Conservation (phyloP, 345 rosid genomes). For the Arabis hirsuta region DNA sequence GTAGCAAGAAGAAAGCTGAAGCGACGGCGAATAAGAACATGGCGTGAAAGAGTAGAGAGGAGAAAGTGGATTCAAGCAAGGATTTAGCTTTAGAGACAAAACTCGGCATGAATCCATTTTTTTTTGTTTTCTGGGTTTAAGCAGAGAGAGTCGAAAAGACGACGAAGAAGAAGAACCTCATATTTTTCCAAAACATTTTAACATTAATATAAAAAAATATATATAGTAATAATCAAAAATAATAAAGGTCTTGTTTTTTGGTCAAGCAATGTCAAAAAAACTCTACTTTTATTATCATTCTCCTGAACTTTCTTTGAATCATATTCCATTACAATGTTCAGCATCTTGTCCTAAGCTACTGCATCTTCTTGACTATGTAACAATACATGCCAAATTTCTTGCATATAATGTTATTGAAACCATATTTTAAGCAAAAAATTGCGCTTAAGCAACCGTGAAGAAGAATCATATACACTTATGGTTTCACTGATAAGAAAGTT, state of each 20-base stretch:
- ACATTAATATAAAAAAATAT: neutral
- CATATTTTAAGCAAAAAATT: neutral
- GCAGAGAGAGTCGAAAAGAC: slow-evolving; percentile 21
- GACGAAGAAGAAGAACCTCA: neutral
- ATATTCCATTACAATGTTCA: too few relatives aligned
- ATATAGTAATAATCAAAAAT: neutral
- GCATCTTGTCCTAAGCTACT: neutral
- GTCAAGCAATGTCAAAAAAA: neutral
- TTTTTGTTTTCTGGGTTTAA: slow-evolving; percentile 23
- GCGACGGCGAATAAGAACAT: slow-evolving; percentile 37
- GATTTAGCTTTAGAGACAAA: slow-evolving; percentile 41
- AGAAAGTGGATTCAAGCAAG: slow-evolving; percentile 13
- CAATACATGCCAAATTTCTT: too few relatives aligned
- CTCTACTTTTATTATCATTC: too few relatives aligned
- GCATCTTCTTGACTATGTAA: neutral
- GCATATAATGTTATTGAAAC: too few relatives aligned
- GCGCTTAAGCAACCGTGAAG: neutral
- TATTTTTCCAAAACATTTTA: neutral
- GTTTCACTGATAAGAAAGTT: neutral
- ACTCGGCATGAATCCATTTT: slow-evolving; percentile 40
- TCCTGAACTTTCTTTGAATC: too few relatives aligned
- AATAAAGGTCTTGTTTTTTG: neutral
- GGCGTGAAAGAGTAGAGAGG: slow-evolving; percentile 25
- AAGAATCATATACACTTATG: neutral
- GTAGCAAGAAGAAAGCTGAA: slow-evolving; percentile 34